Evolutionary conservation across 2,329 filamentous ascomycete genomes (phyloP).

Genomic region (Dothiorella sarmentorum): DNA sequence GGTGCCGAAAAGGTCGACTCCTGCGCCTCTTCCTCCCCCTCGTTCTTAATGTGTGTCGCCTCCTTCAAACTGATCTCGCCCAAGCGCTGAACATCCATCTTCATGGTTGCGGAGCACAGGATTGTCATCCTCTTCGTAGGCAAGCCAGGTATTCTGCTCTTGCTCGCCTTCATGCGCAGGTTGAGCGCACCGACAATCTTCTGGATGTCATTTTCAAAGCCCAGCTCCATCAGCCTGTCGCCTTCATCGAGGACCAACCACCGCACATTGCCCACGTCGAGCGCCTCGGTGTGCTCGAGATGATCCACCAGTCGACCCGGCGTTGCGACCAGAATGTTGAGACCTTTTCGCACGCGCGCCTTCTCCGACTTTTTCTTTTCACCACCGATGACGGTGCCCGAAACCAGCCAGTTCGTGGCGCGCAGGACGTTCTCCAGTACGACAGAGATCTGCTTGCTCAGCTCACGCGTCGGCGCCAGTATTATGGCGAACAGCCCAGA

Average conservation of each 20-base stretch:
- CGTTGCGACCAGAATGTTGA: slow-evolving; percentile 94
- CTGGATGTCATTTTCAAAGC: slow-evolving; percentile 91
- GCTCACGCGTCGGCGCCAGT: slow-evolving; percentile 87
- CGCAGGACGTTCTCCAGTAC: slow-evolving; percentile 82
- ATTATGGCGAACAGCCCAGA: slow-evolving; percentile 92
- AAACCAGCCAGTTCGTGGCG: slow-evolving; percentile 92
- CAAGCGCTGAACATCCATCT: slow-evolving; percentile 91
- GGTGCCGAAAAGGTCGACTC: slow-evolving; percentile 72
- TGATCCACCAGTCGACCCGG: slow-evolving; percentile 90
- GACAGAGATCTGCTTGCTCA: slow-evolving; percentile 88
- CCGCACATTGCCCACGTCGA: slow-evolving; percentile 83
- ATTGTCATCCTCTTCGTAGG: slow-evolving; percentile 78
- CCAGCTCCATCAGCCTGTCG: slow-evolving; percentile 96
- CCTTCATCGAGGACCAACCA: slow-evolving; percentile 96
- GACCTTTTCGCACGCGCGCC: slow-evolving; percentile 84
- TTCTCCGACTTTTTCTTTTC: slow-evolving; percentile 82
- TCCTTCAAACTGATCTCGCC: slow-evolving; percentile 95
- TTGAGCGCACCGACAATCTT: slow-evolving; percentile 80
- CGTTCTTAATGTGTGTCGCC: slow-evolving; percentile 78
- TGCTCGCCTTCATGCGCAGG: slow-evolving; percentile 57
- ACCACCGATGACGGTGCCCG: slow-evolving; percentile 74
- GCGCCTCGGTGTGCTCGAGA: slow-evolving; percentile 82
- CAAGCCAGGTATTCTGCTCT: slow-evolving; percentile 62
- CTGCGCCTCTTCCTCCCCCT: slow-evolving; percentile 44
- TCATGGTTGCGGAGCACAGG: slow-evolving; percentile 95